Percentiles rank a stretch among this genome's conserved stretches.
Evolutionary conservation across 345 rosid species (phyloP).

Genomic region (Euphorbia pulcherrima): DNA sequence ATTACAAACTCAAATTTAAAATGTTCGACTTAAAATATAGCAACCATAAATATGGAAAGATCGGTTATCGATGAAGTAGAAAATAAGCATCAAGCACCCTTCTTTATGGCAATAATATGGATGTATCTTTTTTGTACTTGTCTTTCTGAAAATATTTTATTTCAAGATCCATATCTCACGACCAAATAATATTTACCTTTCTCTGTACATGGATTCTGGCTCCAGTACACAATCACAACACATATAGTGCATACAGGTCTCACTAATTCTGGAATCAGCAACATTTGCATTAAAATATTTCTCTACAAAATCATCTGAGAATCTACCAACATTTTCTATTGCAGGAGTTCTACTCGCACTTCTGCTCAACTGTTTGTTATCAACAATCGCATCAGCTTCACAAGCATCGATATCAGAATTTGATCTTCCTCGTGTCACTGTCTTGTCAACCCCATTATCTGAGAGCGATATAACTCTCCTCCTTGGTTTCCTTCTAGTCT

Average conservation of each 20-base stretch:
- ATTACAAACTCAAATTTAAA: background rate
- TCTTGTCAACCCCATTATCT: slow-evolving; percentile 29
- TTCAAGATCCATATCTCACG: background rate
- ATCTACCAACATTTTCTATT: slow-evolving; percentile 21
- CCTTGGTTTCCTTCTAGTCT: slow-evolving; percentile 48
- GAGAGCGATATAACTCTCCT: slow-evolving; percentile 50
- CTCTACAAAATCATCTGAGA: slow-evolving; percentile 54
- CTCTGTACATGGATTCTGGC: slow-evolving; percentile 49
- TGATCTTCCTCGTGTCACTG: slow-evolving; percentile 34
- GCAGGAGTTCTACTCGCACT: slow-evolving; percentile 6
- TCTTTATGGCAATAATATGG: background rate
- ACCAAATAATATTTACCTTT: slow-evolving; percentile 40
- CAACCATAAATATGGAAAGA: background rate
- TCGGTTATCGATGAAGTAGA: background rate
- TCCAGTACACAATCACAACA: slow-evolving; percentile 65
- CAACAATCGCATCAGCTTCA: slow-evolving; percentile 26
- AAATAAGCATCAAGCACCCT: background rate
- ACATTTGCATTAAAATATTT: slow-evolving; percentile 48
- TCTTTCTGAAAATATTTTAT: background rate
- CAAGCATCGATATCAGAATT: slow-evolving; percentile 34
- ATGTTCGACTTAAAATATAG: background rate
- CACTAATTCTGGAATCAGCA: slow-evolving; percentile 55
- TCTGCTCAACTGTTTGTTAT: slow-evolving; percentile 19
- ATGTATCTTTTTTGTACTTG: background rate
- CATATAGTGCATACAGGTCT: slow-evolving; percentile 53